Conservation (phyloP, 1,139 yeast species). For the Magnusiomyces suaveolens region DNA sequence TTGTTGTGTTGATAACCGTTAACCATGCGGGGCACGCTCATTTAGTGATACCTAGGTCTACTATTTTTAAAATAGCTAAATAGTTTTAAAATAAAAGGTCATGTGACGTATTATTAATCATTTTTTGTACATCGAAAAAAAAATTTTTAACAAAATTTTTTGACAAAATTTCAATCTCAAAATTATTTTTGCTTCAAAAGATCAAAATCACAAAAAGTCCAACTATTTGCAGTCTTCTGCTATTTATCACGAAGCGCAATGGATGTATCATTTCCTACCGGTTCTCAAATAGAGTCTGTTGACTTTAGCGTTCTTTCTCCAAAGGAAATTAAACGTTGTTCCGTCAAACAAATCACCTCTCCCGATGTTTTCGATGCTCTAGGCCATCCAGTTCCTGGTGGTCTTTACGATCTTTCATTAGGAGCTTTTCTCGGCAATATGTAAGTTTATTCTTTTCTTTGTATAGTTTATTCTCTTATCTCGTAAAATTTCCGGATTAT, state of each 20-base stretch:
- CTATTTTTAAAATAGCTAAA: no score
- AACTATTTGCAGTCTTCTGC: neutral
- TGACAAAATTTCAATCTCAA: no score
- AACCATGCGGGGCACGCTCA: no score
- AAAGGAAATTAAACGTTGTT: slow-evolving; percentile 70
- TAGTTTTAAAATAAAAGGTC: no score
- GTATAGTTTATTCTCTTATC: slow-evolving; percentile 11
- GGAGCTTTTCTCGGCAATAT: slow-evolving; percentile 87
- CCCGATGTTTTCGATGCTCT: slow-evolving; percentile 91
- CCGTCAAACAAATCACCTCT: slow-evolving; percentile 91
- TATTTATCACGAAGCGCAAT: slow-evolving; percentile 31
- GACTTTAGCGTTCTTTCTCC: slow-evolving; percentile 83
- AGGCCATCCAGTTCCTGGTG: slow-evolving; percentile 92
- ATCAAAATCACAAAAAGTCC: no score
- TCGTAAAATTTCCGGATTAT: neutral
- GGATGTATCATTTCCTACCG: slow-evolving; percentile 95
- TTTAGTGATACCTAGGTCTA: no score
- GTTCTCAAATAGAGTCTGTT: slow-evolving; percentile 85
- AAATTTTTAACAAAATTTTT: no score
- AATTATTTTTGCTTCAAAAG: no score
- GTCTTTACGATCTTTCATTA: slow-evolving; percentile 83
- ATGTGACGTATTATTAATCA: no score
- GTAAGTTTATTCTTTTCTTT: slow-evolving; percentile 19
- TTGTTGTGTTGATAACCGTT: no score
- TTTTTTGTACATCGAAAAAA: no score